A percentile compares a stretch with the other conserved stretches of the same genome.
phyloP scores from a whole-genome alignment of 2,329 filamentous ascomycete species.

The Paracoccidioides lutzii region DNA sequence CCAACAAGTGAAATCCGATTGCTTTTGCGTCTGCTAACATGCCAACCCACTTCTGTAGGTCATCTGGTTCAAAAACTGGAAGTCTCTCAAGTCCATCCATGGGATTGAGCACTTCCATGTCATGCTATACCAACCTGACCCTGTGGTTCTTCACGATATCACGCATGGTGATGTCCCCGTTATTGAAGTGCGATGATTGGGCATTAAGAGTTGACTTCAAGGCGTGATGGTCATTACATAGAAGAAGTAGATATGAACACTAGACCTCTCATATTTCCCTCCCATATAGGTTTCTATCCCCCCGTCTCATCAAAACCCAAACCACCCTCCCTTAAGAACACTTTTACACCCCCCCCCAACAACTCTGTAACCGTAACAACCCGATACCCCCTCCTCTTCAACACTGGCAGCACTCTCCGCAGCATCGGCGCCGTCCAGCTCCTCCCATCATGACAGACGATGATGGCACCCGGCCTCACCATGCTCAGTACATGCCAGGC shows the following conservation, averaged over 20 bases:
- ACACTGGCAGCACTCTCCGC: conserved; percentile 54
- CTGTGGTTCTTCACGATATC: conserved; percentile 53
- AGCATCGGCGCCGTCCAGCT: conserved; percentile 77
- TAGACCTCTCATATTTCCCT: too few species aligned
- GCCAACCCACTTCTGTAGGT: conserved; percentile 29
- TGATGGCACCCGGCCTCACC: conserved; percentile 61
- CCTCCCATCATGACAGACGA: conserved; percentile 76
- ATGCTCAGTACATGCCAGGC: conserved; percentile 69
- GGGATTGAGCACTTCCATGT: conserved; percentile 47
- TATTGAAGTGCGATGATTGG: neutral
- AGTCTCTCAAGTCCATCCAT: conserved; percentile 46
- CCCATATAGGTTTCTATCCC: too few species aligned
- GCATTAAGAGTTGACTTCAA: neutral
- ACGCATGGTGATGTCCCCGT: conserved; percentile 63
- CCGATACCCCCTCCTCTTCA: conserved; percentile 55
- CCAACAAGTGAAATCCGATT: neutral
- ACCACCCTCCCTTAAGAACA: too few species aligned
- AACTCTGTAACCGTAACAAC: conserved; percentile 60
- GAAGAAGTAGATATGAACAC: neutral
- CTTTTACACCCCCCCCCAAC: neutral
- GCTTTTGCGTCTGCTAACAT: neutral
- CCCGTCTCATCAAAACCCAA: too few species aligned
- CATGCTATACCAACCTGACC: conserved; percentile 58
- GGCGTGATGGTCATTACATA: neutral
- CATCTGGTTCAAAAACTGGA: conserved; percentile 55